Evolutionary conservation across 768 basidiomycete genomes (phyloP).

Genomic region (Suillus luteus): DNA sequence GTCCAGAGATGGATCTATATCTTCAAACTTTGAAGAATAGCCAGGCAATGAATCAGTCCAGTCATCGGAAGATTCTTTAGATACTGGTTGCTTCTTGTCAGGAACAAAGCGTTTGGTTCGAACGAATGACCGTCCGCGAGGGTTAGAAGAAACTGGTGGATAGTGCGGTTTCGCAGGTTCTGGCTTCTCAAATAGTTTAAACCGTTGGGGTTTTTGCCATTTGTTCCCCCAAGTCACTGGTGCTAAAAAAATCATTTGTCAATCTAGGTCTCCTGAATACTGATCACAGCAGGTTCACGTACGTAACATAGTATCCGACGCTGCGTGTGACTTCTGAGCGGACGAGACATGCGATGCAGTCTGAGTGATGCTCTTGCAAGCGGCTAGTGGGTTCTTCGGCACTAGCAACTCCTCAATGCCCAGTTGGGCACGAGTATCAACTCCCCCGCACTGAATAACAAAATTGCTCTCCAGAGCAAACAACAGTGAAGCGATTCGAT

Average conservation of each 20-base stretch:
- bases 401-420: slow-evolving; percentile 36
- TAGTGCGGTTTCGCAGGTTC: not conserved
- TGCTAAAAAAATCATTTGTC: slow-evolving; percentile 29
- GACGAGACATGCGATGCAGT: slow-evolving; percentile 10
- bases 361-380: not conserved
- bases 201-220: not conserved
- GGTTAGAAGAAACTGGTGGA: not conserved
- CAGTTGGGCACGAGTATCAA: slow-evolving; percentile 36
- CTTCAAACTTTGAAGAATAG: not conserved
- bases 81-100: too few species aligned
- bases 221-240: slow-evolving; percentile 38
- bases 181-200: not conserved
- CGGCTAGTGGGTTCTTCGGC: slow-evolving; percentile 9
- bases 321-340: not conserved
- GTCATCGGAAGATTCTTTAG: too few species aligned
- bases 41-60: too few species aligned
- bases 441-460: slow-evolving; percentile 14
- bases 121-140: too few species aligned
- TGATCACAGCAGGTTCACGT: slow-evolving; percentile 20
- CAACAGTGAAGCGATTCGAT: slow-evolving; percentile 35
- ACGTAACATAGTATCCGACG: slow-evolving; percentile 40
- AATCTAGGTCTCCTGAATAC: not conserved
- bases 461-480: slow-evolving; percentile 30
- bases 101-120: too few species aligned
- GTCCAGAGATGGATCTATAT: not conserved